Evolutionary conservation across 2,329 filamentous ascomycete species (phyloP).

Genomic region (Pseudocercospora vitis): DNA sequence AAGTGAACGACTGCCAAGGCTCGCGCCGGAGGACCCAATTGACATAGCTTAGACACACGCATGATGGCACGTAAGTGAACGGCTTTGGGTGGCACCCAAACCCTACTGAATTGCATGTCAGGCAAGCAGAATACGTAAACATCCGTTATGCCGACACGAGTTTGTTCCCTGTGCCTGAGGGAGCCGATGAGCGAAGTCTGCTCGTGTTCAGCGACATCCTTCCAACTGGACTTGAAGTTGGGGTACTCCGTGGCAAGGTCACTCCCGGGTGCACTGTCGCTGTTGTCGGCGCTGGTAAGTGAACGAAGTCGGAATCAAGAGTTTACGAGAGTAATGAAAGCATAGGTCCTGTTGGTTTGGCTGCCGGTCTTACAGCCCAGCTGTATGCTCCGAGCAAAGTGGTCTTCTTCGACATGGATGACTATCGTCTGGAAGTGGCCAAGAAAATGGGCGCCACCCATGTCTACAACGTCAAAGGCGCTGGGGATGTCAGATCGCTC

Average conservation of each 20-base stretch:
- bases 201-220: constrained; percentile 59
- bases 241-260: constrained; percentile 54
- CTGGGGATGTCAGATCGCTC: constrained; percentile 39
- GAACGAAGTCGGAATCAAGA: neutral
- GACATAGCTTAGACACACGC: constrained; percentile 41
- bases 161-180: constrained; percentile 48
- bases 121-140: constrained; percentile 59
- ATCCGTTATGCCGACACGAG: constrained; percentile 54
- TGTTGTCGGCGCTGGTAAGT: constrained; percentile 51
- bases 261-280: constrained; percentile 54
- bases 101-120: too few species aligned
- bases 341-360: constrained; percentile 58
- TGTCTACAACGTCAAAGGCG: constrained; percentile 43
- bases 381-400: constrained; percentile 56
- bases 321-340: neutral
- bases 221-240: constrained; percentile 58
- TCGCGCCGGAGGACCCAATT: neutral
- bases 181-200: constrained; percentile 45
- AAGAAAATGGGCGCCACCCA: constrained; percentile 52
- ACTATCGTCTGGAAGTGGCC: constrained; percentile 50
- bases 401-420: constrained; percentile 55
- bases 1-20: neutral
- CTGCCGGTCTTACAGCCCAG: constrained; percentile 55
- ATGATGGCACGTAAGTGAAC: constrained; percentile 56
- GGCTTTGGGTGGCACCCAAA: too few species aligned